Conservation (phyloP, 2,329 filamentous ascomycete species). For the Fusarium sublunatum region DNA sequence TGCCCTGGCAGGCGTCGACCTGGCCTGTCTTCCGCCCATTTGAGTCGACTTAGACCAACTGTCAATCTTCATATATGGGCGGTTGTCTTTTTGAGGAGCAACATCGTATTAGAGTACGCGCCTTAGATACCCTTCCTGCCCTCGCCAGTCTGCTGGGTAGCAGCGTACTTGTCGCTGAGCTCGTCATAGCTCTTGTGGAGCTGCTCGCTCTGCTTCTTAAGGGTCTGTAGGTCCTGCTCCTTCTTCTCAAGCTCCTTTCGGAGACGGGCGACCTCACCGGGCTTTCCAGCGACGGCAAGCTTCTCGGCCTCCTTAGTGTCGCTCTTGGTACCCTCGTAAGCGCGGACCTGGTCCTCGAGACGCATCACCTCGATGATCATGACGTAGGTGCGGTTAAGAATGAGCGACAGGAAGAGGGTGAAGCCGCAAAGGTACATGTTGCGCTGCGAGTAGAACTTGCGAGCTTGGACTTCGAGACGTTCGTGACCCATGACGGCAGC, state of each 20-base stretch:
- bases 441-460: slow-evolving; percentile 99
- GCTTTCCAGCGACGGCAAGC: slow-evolving; percentile 76
- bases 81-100: background rate
- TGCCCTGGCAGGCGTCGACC: slow-evolving; percentile 29
- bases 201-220: slow-evolving; percentile 93
- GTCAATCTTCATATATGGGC: background rate
- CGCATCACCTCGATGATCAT: slow-evolving; percentile 94
- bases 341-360: slow-evolving; percentile 91
- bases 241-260: slow-evolving; percentile 79
- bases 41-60: background rate
- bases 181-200: slow-evolving; percentile 87
- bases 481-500: slow-evolving; percentile 86
- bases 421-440: slow-evolving; percentile 99
- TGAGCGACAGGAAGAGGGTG: slow-evolving; percentile 97
- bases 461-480: slow-evolving; percentile 97
- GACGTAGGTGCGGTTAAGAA: slow-evolving; percentile 98
- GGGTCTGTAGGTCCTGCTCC: slow-evolving; percentile 83
- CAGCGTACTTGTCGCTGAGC: slow-evolving; percentile 83
- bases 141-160: slow-evolving; percentile 62
- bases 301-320: slow-evolving; percentile 76
- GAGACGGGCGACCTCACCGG: slow-evolving; percentile 78
- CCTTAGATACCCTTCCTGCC: slow-evolving; percentile 69
- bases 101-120: background rate
- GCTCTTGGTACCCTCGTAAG: slow-evolving; percentile 71
- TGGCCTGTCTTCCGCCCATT: background rate